Evolutionary conservation across 306 rosid genomes (phyloP), one percentile per base, ranked within the genome.

Genomic region (Bauhinia variegata): DNA sequence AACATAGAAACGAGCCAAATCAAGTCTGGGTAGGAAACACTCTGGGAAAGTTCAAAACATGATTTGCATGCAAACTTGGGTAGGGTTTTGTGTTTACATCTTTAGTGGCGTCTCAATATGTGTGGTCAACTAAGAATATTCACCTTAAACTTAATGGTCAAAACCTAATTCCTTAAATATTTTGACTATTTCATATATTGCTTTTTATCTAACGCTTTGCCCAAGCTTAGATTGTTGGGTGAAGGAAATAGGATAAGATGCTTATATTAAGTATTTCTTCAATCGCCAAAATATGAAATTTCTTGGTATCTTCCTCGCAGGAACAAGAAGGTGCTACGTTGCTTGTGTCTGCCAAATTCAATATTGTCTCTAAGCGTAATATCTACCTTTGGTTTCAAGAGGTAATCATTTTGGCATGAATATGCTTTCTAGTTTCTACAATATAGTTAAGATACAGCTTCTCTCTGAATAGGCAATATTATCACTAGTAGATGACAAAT

Each of bases 241-340:
- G 32, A 51, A 63, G 13, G n/a, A 50, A 50, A 50, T 36, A 56
- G 49, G 30, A 42, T 42, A 55, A 65, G 54, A 74, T 34, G 31
- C 48, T 41, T 54, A 17, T 60, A 50, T 53, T 50, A 28, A 23
- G 28, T 23, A 23, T 23, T 23, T 48, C 48, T 38, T 58, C 75
- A 42, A 14, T 58, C 54, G n/a, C 17, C 75, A 48, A 18, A 53
- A 32, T 23, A 15, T 41, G 37, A 58, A 64, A 13, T 15, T 47
- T 70, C 54, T 66, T 36, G 18, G 7, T n/a, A 8, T 80, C 53
- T 47, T 42, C 72, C 47, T 23, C 80, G 56, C 77, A 92, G 96
- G 96, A 92, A 71, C 86, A 89, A 78, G 98, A 92, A 66, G 98
- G 98, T 56, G 96, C 96, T 17, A 89, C 96, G 37, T 76, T 92